Percentiles rank a stretch among this genome's conserved stretches.
These are phyloP conservation scores for Nitzschia sp. DNA, from an alignment of 108 stramenopile genomes.

Conservation along the genomic window DNA sequence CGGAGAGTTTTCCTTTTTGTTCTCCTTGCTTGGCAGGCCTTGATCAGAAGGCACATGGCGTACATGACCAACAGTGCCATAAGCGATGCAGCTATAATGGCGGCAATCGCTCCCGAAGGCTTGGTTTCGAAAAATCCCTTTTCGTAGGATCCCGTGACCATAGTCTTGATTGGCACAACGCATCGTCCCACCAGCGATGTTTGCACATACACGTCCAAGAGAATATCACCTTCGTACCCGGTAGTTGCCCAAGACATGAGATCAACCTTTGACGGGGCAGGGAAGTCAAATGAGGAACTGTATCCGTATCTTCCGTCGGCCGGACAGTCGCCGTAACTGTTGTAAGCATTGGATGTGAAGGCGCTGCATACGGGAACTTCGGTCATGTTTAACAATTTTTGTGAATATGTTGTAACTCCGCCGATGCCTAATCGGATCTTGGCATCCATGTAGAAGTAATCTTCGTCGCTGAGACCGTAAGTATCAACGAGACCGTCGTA, in stretches of 20 bases:
- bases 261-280: not conserved
- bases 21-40: not conserved
- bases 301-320: constrained; percentile 5
- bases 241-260: constrained; percentile 4
- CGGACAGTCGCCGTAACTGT: constrained; percentile 9
- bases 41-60: not conserved
- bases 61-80: not conserved
- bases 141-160: constrained; percentile 4
- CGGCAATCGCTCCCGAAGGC: constrained; percentile 1
- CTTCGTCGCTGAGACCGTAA: not conserved
- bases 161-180: not conserved
- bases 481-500: constrained; percentile 6
- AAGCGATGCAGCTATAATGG: not conserved
- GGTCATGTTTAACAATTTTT: not conserved
- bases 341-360: constrained; percentile 2
- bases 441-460: constrained; percentile 10
- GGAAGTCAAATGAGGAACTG: not conserved
- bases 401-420: not conserved
- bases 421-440: not conserved
- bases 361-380: constrained; percentile 10
- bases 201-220: not conserved
- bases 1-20: not conserved
- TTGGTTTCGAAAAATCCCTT: not conserved
- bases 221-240: constrained; percentile 6
- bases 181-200: constrained; percentile 8